Percentiles rank a stretch among this genome's conserved stretches.
phyloP scores from a whole-genome alignment of 2,329 filamentous ascomycete genomes.

The Fusarium illudens region DNA sequence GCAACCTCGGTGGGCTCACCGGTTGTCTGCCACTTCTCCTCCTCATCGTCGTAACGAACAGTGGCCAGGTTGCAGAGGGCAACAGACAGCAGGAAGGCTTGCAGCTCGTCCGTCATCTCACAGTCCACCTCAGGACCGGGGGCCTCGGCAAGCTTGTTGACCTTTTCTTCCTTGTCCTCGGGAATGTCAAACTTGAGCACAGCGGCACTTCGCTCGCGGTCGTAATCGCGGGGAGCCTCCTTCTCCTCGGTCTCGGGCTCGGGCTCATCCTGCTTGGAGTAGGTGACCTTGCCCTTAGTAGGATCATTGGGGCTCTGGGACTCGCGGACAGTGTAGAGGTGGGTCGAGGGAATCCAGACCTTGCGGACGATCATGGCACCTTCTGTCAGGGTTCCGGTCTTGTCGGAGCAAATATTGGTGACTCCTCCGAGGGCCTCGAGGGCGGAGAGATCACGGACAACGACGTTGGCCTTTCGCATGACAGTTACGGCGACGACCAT shows the following conservation, averaged over 20 bases:
- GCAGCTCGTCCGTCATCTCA: slow-evolving; percentile 59
- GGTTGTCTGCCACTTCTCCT: slow-evolving; percentile 69
- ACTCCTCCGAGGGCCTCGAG: slow-evolving; percentile 76
- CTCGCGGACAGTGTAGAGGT: slow-evolving; percentile 67
- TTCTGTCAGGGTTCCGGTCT: slow-evolving; percentile 74
- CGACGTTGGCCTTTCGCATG: slow-evolving; percentile 71
- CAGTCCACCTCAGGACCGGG: slow-evolving; percentile 50
- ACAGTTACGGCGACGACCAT: slow-evolving; percentile 72
- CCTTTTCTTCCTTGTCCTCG: slow-evolving; percentile 60
- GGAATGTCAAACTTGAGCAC: slow-evolving; percentile 71
- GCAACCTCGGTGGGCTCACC: slow-evolving; percentile 81
- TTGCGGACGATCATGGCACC: slow-evolving; percentile 76
- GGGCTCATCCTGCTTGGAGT: slow-evolving; percentile 49
- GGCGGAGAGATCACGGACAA: slow-evolving; percentile 71
- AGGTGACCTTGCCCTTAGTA: slow-evolving; percentile 63
- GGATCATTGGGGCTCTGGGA: slow-evolving; percentile 70
- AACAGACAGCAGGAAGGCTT: slow-evolving; percentile 62
- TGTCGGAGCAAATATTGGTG: slow-evolving; percentile 78
- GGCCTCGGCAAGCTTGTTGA: slow-evolving; percentile 39
- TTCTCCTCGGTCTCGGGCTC: slow-evolving; percentile 45
- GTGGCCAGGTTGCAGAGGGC: slow-evolving; percentile 73
- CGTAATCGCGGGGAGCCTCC: slow-evolving; percentile 62
- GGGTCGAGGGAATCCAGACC: slow-evolving; percentile 68
- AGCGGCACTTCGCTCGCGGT: slow-evolving; percentile 66
- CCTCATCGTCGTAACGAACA: slow-evolving; percentile 63